A percentile compares a stretch with the other conserved stretches of the same genome.
These are phyloP conservation scores for Ogataea chonburiensis DNA, from an alignment of 805 yeast species.

Conservation along the genomic window DNA sequence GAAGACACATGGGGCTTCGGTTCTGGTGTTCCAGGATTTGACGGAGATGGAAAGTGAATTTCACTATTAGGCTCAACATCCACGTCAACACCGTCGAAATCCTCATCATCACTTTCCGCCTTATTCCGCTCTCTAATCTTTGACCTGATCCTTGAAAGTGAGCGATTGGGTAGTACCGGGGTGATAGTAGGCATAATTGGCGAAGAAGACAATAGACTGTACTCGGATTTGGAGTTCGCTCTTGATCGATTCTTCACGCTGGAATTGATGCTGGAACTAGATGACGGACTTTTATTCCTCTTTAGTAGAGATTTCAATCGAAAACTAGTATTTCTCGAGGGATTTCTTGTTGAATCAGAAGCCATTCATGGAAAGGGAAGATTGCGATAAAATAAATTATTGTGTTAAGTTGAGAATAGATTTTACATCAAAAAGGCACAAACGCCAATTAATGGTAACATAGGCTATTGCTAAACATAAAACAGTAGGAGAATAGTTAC, in stretches of 20 bases:
- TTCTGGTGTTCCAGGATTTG: too few relatives aligned
- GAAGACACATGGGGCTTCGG: too few relatives aligned
- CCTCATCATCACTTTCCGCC: slow-evolving; percentile 5
- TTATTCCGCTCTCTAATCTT: background rate
- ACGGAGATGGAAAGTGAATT: too few relatives aligned
- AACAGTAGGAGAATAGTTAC: background rate
- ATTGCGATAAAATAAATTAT: slow-evolving; percentile 1
- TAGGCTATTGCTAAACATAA: background rate
- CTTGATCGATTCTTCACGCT: slow-evolving; percentile 3
- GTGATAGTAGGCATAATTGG: slow-evolving; percentile 11
- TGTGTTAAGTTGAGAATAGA: background rate
- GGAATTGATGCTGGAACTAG: slow-evolving; percentile 11
- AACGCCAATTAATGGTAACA: background rate
- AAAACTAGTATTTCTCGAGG: slow-evolving; percentile 14
- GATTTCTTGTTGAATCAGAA: slow-evolving; percentile 9
- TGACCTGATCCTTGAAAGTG: slow-evolving; percentile 3
- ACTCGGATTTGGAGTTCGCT: slow-evolving; percentile 4
- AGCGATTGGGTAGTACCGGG: slow-evolving; percentile 10
- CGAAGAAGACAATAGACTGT: slow-evolving; percentile 4
- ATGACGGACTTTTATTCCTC: slow-evolving; percentile 12
- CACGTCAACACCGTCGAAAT: slow-evolving; percentile 5
- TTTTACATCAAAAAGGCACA: too few relatives aligned
- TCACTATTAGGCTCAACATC: too few relatives aligned
- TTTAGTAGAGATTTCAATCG: slow-evolving; percentile 15
- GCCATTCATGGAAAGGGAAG: slow-evolving; percentile 7